These are phyloP conservation scores for Avena eriantha DNA, from an alignment of 176 grass and related monocot genomes.

Conservation along the genomic window DNA sequence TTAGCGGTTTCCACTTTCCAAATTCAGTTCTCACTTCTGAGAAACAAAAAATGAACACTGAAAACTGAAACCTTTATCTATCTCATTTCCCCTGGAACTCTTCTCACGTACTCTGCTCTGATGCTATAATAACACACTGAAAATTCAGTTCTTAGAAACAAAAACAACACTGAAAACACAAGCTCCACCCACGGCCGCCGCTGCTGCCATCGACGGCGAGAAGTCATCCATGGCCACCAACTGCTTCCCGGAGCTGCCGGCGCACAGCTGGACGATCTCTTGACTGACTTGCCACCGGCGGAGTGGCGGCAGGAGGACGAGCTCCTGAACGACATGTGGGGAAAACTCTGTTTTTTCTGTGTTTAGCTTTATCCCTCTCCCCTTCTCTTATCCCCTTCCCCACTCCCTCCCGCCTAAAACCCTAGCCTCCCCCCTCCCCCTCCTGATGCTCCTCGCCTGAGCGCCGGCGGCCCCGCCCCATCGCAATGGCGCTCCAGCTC, in stretches of 20 bases:
- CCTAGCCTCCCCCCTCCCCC: slow-evolving; percentile 26
- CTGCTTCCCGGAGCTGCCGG: not conserved
- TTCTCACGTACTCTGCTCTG: not conserved
- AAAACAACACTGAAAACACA: not conserved
- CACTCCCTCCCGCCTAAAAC: slow-evolving; percentile 37
- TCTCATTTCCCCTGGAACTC: not conserved
- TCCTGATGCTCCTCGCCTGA: not conserved
- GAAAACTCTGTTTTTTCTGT: not conserved
- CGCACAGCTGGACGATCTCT: not conserved
- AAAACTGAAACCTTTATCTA: not conserved
- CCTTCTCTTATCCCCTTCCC: not conserved
- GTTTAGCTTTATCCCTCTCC: not conserved
- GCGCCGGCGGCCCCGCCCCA: not conserved
- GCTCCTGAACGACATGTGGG: not conserved
- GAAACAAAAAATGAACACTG: not conserved
- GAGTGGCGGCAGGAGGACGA: not conserved
- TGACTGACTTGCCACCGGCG: too few species aligned
- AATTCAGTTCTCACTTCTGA: too few species aligned
- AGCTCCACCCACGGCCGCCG: not conserved
- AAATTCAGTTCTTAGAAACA: too few species aligned
- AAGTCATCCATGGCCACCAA: not conserved
- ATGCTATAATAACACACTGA: too few species aligned
- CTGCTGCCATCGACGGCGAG: not conserved
- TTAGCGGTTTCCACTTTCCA: too few species aligned
- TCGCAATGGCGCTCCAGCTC: slow-evolving; percentile 77